Evolutionary conservation across 176 grass and related monocot species (phyloP), one percentile per base, ranked within the genome.

Genomic region (Carex kokanica): DNA sequence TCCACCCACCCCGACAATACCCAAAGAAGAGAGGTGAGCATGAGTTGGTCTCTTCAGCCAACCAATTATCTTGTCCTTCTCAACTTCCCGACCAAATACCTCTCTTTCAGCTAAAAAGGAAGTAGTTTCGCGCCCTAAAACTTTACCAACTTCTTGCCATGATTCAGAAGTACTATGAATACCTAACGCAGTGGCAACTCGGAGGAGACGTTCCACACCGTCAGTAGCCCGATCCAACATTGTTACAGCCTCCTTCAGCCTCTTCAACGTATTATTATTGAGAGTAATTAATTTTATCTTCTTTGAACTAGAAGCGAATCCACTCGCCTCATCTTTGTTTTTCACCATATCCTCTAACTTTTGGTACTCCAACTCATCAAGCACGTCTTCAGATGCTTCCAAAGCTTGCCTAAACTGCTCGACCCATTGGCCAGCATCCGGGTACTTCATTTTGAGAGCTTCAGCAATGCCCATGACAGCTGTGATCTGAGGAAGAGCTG

Each of bases 361-460:
- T 13, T 29, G 3, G 51, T 89, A 84, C 8, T 47, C 45, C 45
- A 47, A 47, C 45, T 47, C 45, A 47, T 47, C 45, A 10, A 47
- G 45, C 45, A 47, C 86, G 8, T 90, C 88, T 60, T 90, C 88
- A 0, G 85, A 74, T 54, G 49, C 70, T 14, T 88, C 24, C 0
- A 61, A 7, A 62, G 56, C 78, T 0, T 40, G 8, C 34, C 16
- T 62, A 16, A 80, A 60, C 38, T 60, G 12, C 31, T 59, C 15
- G 16, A 88, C 54, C 86, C 86, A 88, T 6, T 4, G 0, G n/a
- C n/a, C n/a, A n/a, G 24, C 34, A 27, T 0, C 24, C 2, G 66
- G 78, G 60, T 57, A 6, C 18, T 43, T 71, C 2, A 41, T 7
- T 8, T 71, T 71, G 17, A 71, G 17, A 1, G 38, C 38, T 45